Base-by-base conservation (phyloP, 2,329 filamentous ascomycete genomes). In the Pseudomassariella vexata region DNA sequence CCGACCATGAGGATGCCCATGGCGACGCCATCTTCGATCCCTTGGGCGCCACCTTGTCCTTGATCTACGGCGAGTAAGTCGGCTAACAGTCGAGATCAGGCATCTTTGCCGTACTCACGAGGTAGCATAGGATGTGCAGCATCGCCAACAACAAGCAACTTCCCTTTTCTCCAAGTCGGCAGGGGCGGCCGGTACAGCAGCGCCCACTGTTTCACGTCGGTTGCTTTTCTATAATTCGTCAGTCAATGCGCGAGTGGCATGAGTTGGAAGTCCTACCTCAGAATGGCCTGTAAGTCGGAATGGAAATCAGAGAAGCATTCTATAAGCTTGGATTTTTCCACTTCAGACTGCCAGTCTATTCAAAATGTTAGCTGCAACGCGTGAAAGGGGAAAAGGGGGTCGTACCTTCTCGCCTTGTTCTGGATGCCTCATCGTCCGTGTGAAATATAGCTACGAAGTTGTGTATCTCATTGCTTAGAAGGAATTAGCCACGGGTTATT, bases 51-150 rank as follows among this genome's bases (percentile, higher is more conserved):
- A 0, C 53, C 58, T 39, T 62, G 62, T 9, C 54, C 60, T 34
- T 63, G 61, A 32, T 62, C 59, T 57, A 27, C 17, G 17, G 2
- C 2, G 4, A n/a, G 32, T 41, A 14, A 37, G 35, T 18, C 7
- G 12, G 15, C 19, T 9, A 15, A 27, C 23, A 28, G n/a, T n/a
- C n/a, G n/a, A n/a, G n/a, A n/a, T n/a, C n/a, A n/a, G n/a, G n/a
- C n/a, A n/a, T n/a, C n/a, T n/a, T n/a, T n/a, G n/a, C 17, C 17
- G 3, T 5, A 47, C 50, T 28, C 37, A 59, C 57, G 56, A 2
- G 57, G 58, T 9, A 62, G 49, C 53, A 60, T 61, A 0, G 57
- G 57, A 34, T 62, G 59, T 0, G 59, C 58, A 1, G 59, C 55
- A 25, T 63, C 59, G 5, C 59, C 59, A 10, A 51, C 49, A 3